Conservation (phyloP, 495 filamentous ascomycete genomes). For the Trichoderma erinaceum region DNA sequence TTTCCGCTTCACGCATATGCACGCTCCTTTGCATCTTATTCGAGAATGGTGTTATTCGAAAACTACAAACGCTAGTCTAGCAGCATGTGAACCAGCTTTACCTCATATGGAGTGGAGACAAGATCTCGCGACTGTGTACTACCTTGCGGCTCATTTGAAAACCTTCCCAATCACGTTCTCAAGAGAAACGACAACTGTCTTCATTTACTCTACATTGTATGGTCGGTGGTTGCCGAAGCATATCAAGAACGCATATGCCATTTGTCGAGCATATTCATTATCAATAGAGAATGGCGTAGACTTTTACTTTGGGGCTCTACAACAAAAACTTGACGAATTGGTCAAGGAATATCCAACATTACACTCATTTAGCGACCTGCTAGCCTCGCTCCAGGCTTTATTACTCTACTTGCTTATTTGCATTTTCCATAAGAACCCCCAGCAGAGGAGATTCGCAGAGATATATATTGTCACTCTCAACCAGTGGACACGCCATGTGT, state of each 20-base stretch:
- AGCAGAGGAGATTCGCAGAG: neutral
- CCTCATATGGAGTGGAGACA: neutral
- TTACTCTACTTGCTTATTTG: neutral
- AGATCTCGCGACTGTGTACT: neutral
- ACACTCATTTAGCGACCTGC: neutral
- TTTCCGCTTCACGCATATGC: neutral
- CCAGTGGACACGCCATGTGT: neutral
- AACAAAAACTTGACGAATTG: neutral
- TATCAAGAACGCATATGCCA: neutral
- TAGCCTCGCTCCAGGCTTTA: neutral
- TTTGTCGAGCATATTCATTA: neutral
- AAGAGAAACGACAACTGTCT: neutral
- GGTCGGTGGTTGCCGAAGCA: slow-evolving; percentile 1
- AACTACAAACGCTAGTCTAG: neutral
- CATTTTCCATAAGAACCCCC: neutral
- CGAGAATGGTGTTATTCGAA: neutral
- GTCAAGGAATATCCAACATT: neutral
- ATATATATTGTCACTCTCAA: neutral
- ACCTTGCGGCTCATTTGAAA: neutral
- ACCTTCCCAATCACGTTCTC: neutral
- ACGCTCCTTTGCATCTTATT: neutral
- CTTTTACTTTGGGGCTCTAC: neutral
- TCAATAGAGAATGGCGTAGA: neutral
- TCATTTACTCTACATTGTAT: neutral
- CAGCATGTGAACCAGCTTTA: neutral